Evolutionary conservation across 495 filamentous ascomycete genomes (phyloP).

Genomic region (Pseudoneurospora amorphoporcata): DNA sequence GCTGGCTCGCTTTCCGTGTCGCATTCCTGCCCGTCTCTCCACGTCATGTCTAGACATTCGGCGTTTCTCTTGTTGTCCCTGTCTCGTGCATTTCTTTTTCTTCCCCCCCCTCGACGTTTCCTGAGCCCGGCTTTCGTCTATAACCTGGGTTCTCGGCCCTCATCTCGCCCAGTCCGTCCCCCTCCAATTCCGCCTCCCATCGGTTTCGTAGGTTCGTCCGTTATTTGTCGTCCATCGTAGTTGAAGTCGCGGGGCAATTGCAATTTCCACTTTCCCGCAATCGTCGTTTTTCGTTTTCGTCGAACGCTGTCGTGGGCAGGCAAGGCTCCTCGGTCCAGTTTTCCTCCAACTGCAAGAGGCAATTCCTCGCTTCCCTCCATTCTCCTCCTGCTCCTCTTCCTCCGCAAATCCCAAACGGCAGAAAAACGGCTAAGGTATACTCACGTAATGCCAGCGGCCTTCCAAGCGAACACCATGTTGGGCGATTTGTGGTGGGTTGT

Average conservation of each 20-base stretch:
- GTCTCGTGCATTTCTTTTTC: neutral
- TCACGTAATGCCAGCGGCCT: constrained; percentile 93
- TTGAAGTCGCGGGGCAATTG: neutral
- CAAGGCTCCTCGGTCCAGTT: neutral
- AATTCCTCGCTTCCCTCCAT: neutral
- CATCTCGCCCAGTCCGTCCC: neutral
- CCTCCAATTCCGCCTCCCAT: neutral
- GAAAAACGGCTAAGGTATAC: constrained; percentile 19
- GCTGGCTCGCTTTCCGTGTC: neutral
- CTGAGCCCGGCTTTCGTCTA: neutral
- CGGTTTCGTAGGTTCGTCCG: neutral
- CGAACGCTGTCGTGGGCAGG: neutral
- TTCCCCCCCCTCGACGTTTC: neutral
- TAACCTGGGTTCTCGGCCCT: neutral
- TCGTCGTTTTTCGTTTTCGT: neutral
- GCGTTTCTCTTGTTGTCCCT: neutral
- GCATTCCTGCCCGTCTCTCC: neutral
- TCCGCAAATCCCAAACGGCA: neutral
- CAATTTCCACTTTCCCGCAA: neutral
- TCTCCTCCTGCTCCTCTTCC: neutral
- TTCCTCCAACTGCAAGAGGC: neutral
- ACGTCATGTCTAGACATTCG: neutral
- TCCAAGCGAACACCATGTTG: constrained; percentile 98
- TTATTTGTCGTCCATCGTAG: neutral
- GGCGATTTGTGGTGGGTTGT: constrained; percentile 25